Evolutionary conservation across 139 green algal species (phyloP), one percentile per base, ranked within the genome.

Genomic region (Coccomyxa sp.): DNA sequence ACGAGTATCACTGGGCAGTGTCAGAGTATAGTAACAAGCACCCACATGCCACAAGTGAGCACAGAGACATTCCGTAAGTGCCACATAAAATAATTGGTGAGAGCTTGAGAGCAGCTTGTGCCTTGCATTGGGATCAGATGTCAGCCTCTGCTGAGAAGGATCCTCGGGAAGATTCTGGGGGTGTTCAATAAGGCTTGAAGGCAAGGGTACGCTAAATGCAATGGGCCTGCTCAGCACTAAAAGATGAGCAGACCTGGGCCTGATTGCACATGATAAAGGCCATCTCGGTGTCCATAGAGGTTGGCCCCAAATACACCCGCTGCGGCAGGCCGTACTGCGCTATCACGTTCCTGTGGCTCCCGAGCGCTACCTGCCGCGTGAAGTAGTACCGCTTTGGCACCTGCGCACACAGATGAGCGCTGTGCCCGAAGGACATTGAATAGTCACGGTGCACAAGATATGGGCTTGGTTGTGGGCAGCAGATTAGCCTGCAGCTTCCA

Each of bases 211-310:
- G n/a, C n/a, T n/a, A n/a, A n/a, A n/a, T n/a, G n/a, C n/a, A n/a
- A n/a, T n/a, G n/a, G n/a, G n/a, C n/a, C n/a, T n/a, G n/a, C n/a
- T n/a, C n/a, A n/a, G n/a, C n/a, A n/a, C n/a, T n/a, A 27, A 71
- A 83, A 55, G 24, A 9, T 38, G 35, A 37, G 35, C 78, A 5
- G 39, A 95, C 91, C 87, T 89, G 55, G 1, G 79, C 95, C 83
- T 91, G 82, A 88, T 97, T 98, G 78, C 88, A 92, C 92, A 99
- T 98, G 64, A 99, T 75, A 80, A 97, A 93, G 27, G 95, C 88
- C 82, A 99, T 89, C 88, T 99, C 95, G 1, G 89, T 78, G 81
- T 99, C 95, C 95, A 99, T 99, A 68, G 78, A 90, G 18, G 95
- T 99, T 64, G 95, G 95, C 4, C 95, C 95, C 34, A 99, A 82